Conservation (phyloP, 2,329 filamentous ascomycete genomes). For the Neonectria magnoliae region DNA sequence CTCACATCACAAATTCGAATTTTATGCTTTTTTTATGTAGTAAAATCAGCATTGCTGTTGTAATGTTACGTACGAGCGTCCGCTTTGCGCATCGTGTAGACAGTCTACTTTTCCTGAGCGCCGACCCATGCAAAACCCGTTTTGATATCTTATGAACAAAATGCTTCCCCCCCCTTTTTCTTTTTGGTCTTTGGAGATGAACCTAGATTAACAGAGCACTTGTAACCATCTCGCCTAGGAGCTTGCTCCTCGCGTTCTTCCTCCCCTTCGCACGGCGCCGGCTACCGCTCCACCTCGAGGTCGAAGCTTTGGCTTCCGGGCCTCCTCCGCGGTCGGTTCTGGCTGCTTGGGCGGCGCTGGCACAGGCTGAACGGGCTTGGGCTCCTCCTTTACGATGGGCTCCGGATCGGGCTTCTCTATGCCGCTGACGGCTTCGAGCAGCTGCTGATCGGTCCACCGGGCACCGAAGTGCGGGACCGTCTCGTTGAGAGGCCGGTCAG, state of each 20-base stretch:
- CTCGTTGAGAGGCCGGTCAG: conserved; percentile 45
- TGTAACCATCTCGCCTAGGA: conserved; percentile 30
- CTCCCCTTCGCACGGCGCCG: conserved; percentile 42
- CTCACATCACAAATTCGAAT: conserved; percentile 7
- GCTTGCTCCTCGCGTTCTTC: conserved; percentile 38
- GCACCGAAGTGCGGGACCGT: conserved; percentile 52
- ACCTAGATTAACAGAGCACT: conserved; percentile 5
- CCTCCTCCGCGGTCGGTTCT: conserved; percentile 37
- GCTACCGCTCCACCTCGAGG: conserved; percentile 40
- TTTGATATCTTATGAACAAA: conserved; percentile 9
- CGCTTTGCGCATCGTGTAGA: not conserved
- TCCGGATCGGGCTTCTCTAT: conserved; percentile 49
- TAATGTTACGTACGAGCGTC: conserved; percentile 1
- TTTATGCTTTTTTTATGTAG: conserved; percentile 3
- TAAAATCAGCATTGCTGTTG: not conserved
- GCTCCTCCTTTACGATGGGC: conserved; percentile 43
- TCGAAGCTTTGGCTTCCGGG: conserved; percentile 42
- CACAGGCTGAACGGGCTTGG: conserved; percentile 33
- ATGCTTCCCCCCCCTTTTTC: not conserved
- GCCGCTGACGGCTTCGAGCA: conserved; percentile 59
- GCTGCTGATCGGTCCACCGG: conserved; percentile 56
- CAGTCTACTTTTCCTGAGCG: conserved; percentile 28
- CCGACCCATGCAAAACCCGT: conserved; percentile 36
- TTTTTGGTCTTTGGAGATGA: conserved; percentile 12
- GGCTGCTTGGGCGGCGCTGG: conserved; percentile 30